Conservation (phyloP, 495 filamentous ascomycete genomes). For the Podospora sp. region DNA sequence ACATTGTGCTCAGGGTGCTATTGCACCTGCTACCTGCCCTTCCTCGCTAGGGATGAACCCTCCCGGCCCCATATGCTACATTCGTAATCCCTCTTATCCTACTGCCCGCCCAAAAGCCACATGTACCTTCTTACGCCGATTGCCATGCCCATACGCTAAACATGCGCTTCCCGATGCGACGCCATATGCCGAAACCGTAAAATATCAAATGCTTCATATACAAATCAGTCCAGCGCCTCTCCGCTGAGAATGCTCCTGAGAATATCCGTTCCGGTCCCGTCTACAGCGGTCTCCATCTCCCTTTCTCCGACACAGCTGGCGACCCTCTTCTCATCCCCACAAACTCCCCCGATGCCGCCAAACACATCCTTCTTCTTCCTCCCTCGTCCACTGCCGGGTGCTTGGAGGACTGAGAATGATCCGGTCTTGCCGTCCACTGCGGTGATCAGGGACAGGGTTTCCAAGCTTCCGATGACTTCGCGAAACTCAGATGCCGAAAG, state of each 20-base stretch:
- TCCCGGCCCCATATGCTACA: too few relatives aligned
- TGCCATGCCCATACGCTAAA: neutral
- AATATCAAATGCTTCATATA: neutral
- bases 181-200: slow-evolving; percentile 5
- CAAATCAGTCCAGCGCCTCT: slow-evolving; percentile 47
- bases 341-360: slow-evolving; percentile 34
- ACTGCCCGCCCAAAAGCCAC: neutral
- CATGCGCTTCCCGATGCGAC: slow-evolving; percentile 20
- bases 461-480: slow-evolving; percentile 87
- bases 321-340: slow-evolving; percentile 67
- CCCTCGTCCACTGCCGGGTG: slow-evolving; percentile 25
- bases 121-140: neutral
- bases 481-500: slow-evolving; percentile 88
- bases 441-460: slow-evolving; percentile 79
- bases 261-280: slow-evolving; percentile 61
- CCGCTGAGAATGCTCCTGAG: slow-evolving; percentile 57
- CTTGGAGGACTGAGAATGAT: slow-evolving; percentile 57
- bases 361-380: slow-evolving; percentile 37
- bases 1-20: too few relatives aligned
- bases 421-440: slow-evolving; percentile 73
- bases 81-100: neutral
- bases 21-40: too few relatives aligned
- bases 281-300: slow-evolving; percentile 70
- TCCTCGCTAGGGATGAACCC: too few relatives aligned
- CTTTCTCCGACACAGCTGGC: slow-evolving; percentile 76